Base-by-base conservation (phyloP, 306 rosid genomes). In the Gynostemma pentaphyllum region DNA sequence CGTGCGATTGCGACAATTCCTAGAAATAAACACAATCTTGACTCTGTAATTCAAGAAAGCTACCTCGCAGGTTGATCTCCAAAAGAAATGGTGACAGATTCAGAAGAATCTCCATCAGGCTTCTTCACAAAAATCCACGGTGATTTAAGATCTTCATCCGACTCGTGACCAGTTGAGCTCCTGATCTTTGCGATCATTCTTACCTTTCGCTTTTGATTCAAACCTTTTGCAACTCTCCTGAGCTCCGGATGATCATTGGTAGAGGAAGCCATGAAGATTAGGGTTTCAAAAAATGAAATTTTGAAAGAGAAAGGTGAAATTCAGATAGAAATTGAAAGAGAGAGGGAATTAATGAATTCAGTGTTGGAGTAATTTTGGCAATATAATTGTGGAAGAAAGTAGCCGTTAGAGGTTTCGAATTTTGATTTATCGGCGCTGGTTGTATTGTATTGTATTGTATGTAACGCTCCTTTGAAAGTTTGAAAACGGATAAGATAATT, bases 121-220 rank as follows among this genome's bases (percentile, higher is more conserved):
- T 70, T 81, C 66, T 82, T 80, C 44, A 82, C 88, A 0, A 81
- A 79, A 49, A 91, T 51, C 95, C 86, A 88, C 0, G 79, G 79
- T 5, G 42, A 56, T 1, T 72, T 39, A 12, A 85, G 69, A 61
- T 14, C 13, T 9, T 37, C 76, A 24, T 79, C 75, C 0, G 70
- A 64, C 23, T 70, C 81, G 23, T 46, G 53, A 68, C 7, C 66
- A 2, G 79, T 10, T 18, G 34, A 70, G 2, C 83, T 84, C 9
- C 83, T 68, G 42, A 88, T 47, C 39, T 76, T 88, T 18, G 86
- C 92, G 0, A 88, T 78, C 2, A 80, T 71, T 12, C 95, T 72
- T 69, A 91, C 78, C 62, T 79, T 91, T 0, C 66, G 75, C 39
- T 4, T 50, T 18, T 67, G 16, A 7, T 23, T 68, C n/a, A 68